phyloP scores from a whole-genome alignment of 2,329 filamentous ascomycete species.

The Ceratocystis colombiana region DNA sequence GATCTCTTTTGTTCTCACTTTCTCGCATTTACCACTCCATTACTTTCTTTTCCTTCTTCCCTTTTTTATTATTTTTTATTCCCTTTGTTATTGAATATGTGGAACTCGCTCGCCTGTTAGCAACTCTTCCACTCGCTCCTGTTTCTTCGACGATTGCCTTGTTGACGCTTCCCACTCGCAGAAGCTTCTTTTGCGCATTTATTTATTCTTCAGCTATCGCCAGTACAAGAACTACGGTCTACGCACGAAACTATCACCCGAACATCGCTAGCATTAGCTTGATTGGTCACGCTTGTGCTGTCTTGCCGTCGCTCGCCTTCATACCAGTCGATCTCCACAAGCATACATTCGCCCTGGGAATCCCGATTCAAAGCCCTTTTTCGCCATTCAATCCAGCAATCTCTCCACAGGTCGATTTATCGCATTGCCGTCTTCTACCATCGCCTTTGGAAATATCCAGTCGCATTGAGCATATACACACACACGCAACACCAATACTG shows the following conservation, averaged over 20 bases:
- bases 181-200: background rate
- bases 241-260: background rate
- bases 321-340: conserved; percentile 1
- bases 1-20: background rate
- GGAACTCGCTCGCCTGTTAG: background rate
- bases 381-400: background rate
- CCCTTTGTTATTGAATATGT: conserved; percentile 9
- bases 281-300: conserved; percentile 4
- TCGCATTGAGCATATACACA: no score
- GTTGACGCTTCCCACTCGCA: background rate
- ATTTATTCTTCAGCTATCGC: background rate
- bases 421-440: background rate
- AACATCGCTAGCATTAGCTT: background rate
- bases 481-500: no score
- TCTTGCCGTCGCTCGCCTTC: conserved; percentile 6
- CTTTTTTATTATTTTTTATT: conserved; percentile 6
- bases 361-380: background rate
- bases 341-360: background rate
- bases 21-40: background rate
- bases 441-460: no score
- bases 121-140: conserved; percentile 8
- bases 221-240: background rate
- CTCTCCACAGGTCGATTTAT: background rate
- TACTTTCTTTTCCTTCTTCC: conserved; percentile 14
- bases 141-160: conserved; percentile 16